Conservation (phyloP, 257 asterid genomes). For the Nicotiana sylvestris region DNA sequence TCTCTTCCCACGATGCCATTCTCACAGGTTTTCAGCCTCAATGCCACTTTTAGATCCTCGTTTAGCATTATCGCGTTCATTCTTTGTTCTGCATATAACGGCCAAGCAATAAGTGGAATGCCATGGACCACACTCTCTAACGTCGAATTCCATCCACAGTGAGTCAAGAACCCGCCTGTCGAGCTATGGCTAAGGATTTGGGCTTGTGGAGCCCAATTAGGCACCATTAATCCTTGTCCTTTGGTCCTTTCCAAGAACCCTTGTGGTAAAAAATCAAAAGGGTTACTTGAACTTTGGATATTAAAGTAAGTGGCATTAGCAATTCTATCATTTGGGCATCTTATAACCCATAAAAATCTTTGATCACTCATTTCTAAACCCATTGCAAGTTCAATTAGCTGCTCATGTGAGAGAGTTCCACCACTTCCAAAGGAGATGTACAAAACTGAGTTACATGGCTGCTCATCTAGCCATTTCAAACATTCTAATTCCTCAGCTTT, state of each 20-base stretch:
- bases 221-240: conserved; percentile 39
- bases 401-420: conserved; percentile 22
- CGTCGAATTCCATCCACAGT: conserved; percentile 52
- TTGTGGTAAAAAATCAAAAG: conserved; percentile 42
- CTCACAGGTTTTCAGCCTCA: conserved; percentile 10
- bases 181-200: conserved; percentile 39
- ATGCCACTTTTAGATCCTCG: conserved; percentile 21
- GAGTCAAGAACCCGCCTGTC: conserved; percentile 39
- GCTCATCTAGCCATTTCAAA: conserved; percentile 33
- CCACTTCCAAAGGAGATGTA: conserved; percentile 38
- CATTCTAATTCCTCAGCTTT: background rate
- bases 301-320: conserved; percentile 31
- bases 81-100: conserved; percentile 40
- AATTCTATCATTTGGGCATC: conserved; percentile 29
- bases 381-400: conserved; percentile 39
- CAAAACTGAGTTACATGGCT: conserved; percentile 30
- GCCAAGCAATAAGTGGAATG: conserved; percentile 48
- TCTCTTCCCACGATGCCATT: conserved; percentile 15
- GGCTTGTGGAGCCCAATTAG: conserved; percentile 53
- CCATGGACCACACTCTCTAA: conserved; percentile 40
- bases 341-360: conserved; percentile 51
- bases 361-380: conserved; percentile 58
- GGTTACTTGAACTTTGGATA: conserved; percentile 24
- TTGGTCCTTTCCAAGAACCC: conserved; percentile 43
- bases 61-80: conserved; percentile 33